Conservation (phyloP, 768 basidiomycete genomes). For the Crucibulum laeve region DNA sequence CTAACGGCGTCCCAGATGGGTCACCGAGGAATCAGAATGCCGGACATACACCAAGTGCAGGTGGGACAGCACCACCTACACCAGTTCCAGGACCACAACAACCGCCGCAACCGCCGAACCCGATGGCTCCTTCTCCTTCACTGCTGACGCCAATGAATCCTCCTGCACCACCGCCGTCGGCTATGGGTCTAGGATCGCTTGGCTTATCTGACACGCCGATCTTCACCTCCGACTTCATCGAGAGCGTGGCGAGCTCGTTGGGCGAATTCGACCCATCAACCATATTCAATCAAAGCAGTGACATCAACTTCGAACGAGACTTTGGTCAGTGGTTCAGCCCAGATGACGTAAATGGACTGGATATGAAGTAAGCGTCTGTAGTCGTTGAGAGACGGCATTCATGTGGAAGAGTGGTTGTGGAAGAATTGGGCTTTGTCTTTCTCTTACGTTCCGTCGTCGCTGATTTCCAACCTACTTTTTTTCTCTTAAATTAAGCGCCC, state of each 20-base stretch:
- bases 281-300: conserved; percentile 40
- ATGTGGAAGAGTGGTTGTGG: neutral
- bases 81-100: conserved; percentile 12
- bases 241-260: conserved; percentile 32
- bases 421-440: neutral
- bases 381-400: conserved; percentile 2
- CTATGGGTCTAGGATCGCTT: neutral
- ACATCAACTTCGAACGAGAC: conserved; percentile 67
- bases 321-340: conserved; percentile 76
- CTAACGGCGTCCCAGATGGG: conserved; percentile 22
- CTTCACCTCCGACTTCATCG: conserved; percentile 40
- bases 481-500: no score
- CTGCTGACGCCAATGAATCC: conserved; percentile 7
- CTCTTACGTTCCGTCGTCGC: no score
- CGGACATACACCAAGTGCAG: conserved; percentile 19
- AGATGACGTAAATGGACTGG: conserved; percentile 35
- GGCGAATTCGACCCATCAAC: conserved; percentile 35
- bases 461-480: no score
- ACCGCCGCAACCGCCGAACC: conserved; percentile 7
- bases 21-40: conserved; percentile 39
- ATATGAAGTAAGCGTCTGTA: conserved; percentile 31
- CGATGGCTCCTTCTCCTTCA: conserved; percentile 5
- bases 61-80: conserved; percentile 24
- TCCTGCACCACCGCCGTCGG: neutral
- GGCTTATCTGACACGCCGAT: neutral